Evolutionary conservation across 2,329 filamentous ascomycete species (phyloP), one percentile per base, ranked within the genome.

Genomic region (Ascochyta koolunga): DNA sequence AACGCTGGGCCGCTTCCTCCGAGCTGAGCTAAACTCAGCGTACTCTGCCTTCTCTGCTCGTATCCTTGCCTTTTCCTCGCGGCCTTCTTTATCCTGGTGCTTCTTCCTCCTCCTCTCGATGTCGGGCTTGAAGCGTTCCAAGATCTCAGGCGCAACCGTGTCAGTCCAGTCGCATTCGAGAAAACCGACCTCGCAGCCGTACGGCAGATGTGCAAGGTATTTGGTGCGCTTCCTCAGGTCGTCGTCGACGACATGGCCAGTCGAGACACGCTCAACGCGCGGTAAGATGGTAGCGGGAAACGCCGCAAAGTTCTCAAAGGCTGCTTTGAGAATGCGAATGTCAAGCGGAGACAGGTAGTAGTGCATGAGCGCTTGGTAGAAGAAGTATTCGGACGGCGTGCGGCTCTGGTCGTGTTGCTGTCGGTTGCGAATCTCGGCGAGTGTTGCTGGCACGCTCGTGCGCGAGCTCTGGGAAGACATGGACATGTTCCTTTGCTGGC

Each of bases 101-200:
- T 84, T 83, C 73, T 89, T 91, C 50, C 91, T 82, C 47, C 93
- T 83, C 51, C 85, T 83, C 60, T 90, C 89, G 47, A 95, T 89
- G 55, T 96, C 91, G 0, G 80, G 77, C n/a, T 82, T 80, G 74
- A 96, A 97, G 1, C 83, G 82, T 33, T 86, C 86, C n/a, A 97
- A 79, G 3, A 90, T 83, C 44, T 90, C 88, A 0, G 86, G 81
- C 3, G 86, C 83, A 5, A 97, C 90, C 32, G 95, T 90, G 62
- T 96, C 92, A 3, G 90, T 92, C 93, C 93, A 97, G 72, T 97
- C 92, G 69, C 93, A 97, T 76, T 97, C 93, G 1, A 97, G 76
- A 66, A 96, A 96, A 61, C 83, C 91, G 36, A 97, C 90, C 61
- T 96, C 89, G 71, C 92, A 96, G n/a, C 93, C 93, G 44, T 89